These are phyloP conservation scores for Fraxinus sp. DNA, from an alignment of 305 asterid species.

Conservation along the genomic window DNA sequence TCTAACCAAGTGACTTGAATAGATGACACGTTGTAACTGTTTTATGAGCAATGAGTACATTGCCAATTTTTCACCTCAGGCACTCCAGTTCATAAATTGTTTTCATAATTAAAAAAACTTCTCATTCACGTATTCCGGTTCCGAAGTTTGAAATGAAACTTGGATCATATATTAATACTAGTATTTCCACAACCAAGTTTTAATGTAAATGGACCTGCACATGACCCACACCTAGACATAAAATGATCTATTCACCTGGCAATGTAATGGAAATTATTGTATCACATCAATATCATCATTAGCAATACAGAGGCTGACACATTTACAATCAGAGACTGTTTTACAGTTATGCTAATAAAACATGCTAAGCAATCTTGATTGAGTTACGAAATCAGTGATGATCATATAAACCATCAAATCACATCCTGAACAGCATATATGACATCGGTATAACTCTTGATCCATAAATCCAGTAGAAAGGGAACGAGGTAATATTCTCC, in stretches of 20 bases:
- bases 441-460: not conserved
- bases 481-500: not conserved
- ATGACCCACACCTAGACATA: not conserved
- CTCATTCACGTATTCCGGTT: not conserved
- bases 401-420: not conserved
- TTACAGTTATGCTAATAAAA: not conserved
- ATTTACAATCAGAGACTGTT: not conserved
- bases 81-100: not conserved
- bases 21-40: not conserved
- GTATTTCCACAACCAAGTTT: not conserved
- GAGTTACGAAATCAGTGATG: not conserved
- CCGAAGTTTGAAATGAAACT: not conserved
- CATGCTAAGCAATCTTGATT: not conserved
- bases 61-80: not conserved
- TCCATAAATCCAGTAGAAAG: not conserved
- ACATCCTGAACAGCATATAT: not conserved
- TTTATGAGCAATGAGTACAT: not conserved
- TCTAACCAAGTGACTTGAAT: not conserved
- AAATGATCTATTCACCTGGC: not conserved
- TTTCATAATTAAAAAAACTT: not conserved
- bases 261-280: not conserved
- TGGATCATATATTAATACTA: not conserved
- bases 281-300: not conserved
- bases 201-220: not conserved
- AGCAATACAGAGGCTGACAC: not conserved